phyloP scores from a whole-genome alignment of 176 grass and related monocot species.

The Oryza glumipatula region DNA sequence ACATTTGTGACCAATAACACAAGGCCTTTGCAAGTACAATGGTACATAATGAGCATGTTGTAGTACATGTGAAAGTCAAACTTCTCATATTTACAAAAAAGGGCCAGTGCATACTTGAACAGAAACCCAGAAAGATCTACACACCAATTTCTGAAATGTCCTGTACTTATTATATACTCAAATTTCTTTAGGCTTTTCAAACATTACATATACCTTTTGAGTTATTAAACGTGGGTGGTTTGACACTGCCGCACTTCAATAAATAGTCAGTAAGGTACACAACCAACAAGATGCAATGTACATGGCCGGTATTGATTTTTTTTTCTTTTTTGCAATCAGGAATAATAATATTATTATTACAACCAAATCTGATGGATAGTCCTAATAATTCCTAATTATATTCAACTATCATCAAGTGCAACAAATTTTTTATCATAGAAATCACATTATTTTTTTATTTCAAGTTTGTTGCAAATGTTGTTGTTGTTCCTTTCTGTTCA shows the following conservation, averaged over 20 bases:
- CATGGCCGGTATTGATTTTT: background rate
- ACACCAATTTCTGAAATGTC: conserved; percentile 4
- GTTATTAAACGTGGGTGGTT: conserved; percentile 33
- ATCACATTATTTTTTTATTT: conserved; percentile 13
- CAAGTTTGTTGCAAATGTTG: conserved; percentile 22
- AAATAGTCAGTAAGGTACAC: background rate
- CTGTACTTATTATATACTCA: background rate
- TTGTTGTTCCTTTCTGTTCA: conserved; percentile 4
- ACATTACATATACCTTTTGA: background rate
- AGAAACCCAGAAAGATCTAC: background rate
- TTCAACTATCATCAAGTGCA: background rate
- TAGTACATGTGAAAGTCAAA: conserved; percentile 25
- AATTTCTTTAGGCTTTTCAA: conserved; percentile 28
- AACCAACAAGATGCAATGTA: background rate
- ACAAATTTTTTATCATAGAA: background rate
- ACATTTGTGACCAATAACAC: background rate
- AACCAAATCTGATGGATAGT: background rate
- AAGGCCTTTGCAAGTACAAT: background rate
- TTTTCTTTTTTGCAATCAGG: background rate
- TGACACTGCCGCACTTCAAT: background rate
- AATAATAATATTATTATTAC: background rate
- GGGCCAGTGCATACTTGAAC: conserved; percentile 1
- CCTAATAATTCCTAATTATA: background rate
- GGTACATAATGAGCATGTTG: background rate
- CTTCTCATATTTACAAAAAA: conserved; percentile 6